Evolutionary conservation across 2,329 filamentous ascomycete genomes (phyloP), one percentile per base, ranked within the genome.

Genomic region (Didymella exigua): DNA sequence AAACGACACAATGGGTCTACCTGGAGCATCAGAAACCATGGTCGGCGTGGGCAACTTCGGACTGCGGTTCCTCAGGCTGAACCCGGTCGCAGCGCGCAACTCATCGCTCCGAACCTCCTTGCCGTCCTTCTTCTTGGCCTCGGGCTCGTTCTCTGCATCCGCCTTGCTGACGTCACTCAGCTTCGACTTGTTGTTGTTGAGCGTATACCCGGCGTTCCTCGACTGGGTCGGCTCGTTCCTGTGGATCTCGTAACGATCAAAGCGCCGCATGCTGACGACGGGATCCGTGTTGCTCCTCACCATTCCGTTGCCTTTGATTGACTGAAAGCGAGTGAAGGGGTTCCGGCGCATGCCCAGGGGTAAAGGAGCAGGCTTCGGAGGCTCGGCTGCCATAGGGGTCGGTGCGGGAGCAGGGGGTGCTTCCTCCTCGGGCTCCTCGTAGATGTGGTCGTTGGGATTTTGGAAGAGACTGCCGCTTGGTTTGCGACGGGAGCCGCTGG

Each of bases 1-100:
- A 82, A 98, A 98, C 83, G 93, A 98, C 82, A 98, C 93, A 81
- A 98, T 98, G 60, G 93, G 93, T 72, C 93, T 87, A 67, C 91
- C 91, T 67, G 90, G 89, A 71, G 84, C 89, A 78, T 97, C 89
- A 79, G 92, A 97, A 76, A 98, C 93, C 69, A 90, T 88, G 49
- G 90, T 91, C 62, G 93, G 93, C 69, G 89, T 93, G 24, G 93
- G 93, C 59, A 98, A 81, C 72, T 90, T 96, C 53, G 87, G 78
- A 76, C 92, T 97, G 70, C 93, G 88, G 75, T 96, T 91, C 73
- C 87, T 92, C 61, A 95, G 80, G 72, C 82, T 89, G 85, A 96
- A 96, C 77, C 90, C 95, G 7, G 93, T 98, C 49, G 93, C 93
- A 63, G 90, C 86, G 56, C 91, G 86, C 62, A 98, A 95, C 56